Base-by-base conservation (phyloP, 2,329 filamentous ascomycete genomes). In the Sclerotinia borealis region DNA sequence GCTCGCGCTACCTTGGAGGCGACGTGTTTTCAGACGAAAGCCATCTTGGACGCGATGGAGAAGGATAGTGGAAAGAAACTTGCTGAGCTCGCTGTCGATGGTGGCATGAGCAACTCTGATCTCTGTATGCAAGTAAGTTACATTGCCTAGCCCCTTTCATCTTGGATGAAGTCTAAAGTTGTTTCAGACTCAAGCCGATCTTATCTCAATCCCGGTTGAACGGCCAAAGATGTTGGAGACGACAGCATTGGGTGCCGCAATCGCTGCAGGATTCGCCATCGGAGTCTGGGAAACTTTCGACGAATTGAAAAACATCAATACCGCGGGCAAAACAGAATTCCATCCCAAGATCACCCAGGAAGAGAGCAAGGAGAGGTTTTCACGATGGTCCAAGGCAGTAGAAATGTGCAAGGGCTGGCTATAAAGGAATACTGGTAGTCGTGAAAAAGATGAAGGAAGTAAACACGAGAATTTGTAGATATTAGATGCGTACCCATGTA, bases 171-270 rank as follows among this genome's bases (percentile, higher is more conserved):
- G 3, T 17, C 45, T 60, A 49, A 60, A 9, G 8, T 31, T 31
- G 29, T 9, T 41, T 58, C 67, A 89, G 83, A 90, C 89, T 7
- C 91, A 95, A 81, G 84, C 90, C 68, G 87, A 93, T 76, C 83
- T 93, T 51, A 91, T 91, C 70, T 86, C 87, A 60, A 92, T 93
- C 68, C 88, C 89, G 49, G 87, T 93, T 66, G 85, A 90, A 74
- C 85, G 91, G 45, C 90, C 91, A 4, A 82, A 84, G 61, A 93
- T 95, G 91, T 85, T 89, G 67, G 91, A 95, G 77, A 93, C 90
- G 3, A 95, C 91, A 4, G 88, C 90, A 0, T 81, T 93, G 4
- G 91, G 90, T 37, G 90, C 91, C 36, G 91, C 90, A 49, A 92
- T 93, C 66, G 90, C 91, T 8, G 90, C 91, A 27, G 91, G 88